These are phyloP conservation scores for Chlorella sorokiniana DNA, from an alignment of 139 green algal genomes.

Conservation along the genomic window DNA sequence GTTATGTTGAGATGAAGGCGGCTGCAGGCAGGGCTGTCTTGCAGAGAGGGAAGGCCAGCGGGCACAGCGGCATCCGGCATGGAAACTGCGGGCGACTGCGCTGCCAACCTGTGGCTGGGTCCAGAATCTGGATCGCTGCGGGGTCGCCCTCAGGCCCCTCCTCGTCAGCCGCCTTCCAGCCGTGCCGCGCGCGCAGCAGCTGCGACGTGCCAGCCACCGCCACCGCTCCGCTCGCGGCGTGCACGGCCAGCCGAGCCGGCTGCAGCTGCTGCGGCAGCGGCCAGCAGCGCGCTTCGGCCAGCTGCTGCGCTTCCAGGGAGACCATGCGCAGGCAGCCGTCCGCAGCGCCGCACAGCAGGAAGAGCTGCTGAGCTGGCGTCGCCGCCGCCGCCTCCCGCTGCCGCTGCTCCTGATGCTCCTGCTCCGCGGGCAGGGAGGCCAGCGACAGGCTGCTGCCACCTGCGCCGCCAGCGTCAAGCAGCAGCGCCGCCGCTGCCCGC, in stretches of 20 bases:
- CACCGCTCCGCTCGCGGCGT: neutral
- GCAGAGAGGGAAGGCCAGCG: too few species aligned
- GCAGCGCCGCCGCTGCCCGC: constrained; percentile 3
- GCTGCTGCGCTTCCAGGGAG: neutral
- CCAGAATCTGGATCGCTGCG: neutral
- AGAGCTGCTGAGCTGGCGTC: constrained; percentile 14
- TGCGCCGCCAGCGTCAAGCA: neutral
- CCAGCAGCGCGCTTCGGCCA: neutral
- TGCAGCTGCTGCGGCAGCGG: constrained; percentile 19
- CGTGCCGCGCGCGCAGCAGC: neutral
- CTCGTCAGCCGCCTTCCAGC: neutral
- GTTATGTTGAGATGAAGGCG: too few species aligned
- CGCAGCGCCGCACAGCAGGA: constrained; percentile 25
- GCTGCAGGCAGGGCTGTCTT: too few species aligned
- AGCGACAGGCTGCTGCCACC: neutral
- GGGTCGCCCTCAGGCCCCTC: neutral
- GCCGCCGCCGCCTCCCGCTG: neutral
- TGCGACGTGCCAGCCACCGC: neutral
- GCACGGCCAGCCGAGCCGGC: constrained; percentile 7
- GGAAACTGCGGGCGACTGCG: too few species aligned
- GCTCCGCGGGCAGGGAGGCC: neutral
- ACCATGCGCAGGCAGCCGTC: constrained; percentile 29
- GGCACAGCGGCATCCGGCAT: too few species aligned
- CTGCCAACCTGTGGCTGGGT: constrained; percentile 3
- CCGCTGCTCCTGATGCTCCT: neutral